Conservation (phyloP, 2,329 filamentous ascomycete species). For the Botrytis sinoallii region DNA sequence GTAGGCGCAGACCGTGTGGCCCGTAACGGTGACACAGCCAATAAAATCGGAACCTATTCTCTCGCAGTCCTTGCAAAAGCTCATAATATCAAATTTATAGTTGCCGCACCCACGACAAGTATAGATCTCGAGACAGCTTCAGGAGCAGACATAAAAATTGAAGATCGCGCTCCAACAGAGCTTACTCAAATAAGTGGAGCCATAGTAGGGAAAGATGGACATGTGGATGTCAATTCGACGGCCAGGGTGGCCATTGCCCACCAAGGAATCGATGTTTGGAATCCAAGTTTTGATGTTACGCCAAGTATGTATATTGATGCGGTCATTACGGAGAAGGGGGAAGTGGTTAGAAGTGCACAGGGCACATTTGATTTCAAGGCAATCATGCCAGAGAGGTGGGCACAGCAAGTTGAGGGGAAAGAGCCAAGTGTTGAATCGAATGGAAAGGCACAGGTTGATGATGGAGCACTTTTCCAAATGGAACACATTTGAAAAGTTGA, state of each 20-base stretch:
- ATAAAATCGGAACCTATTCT: conserved; percentile 96
- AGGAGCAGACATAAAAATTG: conserved; percentile 81
- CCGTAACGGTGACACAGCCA: conserved; percentile 94
- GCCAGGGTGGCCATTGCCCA: conserved; percentile 78
- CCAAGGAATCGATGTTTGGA: conserved; percentile 82
- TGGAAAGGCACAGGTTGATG: conserved; percentile 11
- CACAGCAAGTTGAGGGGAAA: conserved; percentile 25
- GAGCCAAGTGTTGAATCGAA: background rate
- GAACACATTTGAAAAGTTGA: conserved; percentile 14
- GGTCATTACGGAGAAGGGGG: conserved; percentile 88
- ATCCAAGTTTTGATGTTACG: conserved; percentile 95
- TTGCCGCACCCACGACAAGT: conserved; percentile 90
- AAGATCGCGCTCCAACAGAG: conserved; percentile 78
- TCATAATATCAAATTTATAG: conserved; percentile 90
- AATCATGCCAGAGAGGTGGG: conserved; percentile 56
- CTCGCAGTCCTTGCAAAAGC: conserved; percentile 85
- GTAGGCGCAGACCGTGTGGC: conserved; percentile 95
- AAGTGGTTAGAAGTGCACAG: conserved; percentile 70
- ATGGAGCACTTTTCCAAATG: conserved; percentile 21
- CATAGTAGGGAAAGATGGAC: conserved; percentile 60
- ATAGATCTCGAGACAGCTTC: conserved; percentile 80
- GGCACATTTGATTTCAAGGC: conserved; percentile 65
- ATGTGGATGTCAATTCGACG: conserved; percentile 58
- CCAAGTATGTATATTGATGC: conserved; percentile 86
- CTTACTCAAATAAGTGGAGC: conserved; percentile 82